Percentiles rank a stretch among this genome's conserved stretches.
These are phyloP conservation scores for Phytophthora sansomeana DNA, from an alignment of 352 stramenopile species.

Conservation along the genomic window DNA sequence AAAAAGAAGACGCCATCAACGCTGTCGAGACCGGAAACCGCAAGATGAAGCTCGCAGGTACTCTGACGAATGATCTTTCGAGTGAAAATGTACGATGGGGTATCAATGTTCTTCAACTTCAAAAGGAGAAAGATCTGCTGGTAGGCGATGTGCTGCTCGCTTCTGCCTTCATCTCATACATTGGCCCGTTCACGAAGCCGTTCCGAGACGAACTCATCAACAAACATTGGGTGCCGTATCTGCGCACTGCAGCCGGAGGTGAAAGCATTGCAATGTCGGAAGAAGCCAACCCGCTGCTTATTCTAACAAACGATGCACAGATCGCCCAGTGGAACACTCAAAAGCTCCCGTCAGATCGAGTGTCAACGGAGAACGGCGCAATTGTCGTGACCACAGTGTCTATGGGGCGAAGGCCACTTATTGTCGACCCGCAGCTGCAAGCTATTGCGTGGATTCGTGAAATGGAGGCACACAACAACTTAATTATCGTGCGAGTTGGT, in stretches of 20 bases:
- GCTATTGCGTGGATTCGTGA: slow-evolving; percentile 94
- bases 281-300: slow-evolving; percentile 89
- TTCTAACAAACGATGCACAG: slow-evolving; percentile 92
- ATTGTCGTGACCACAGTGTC: slow-evolving; percentile 93
- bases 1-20: slow-evolving; percentile 94
- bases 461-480: slow-evolving; percentile 91
- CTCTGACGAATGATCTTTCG: slow-evolving; percentile 94
- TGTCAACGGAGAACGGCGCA: slow-evolving; percentile 94
- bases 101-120: slow-evolving; percentile 93
- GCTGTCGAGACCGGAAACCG: slow-evolving; percentile 92
- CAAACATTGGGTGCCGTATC: slow-evolving; percentile 93
- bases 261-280: slow-evolving; percentile 93
- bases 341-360: slow-evolving; percentile 91
- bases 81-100: slow-evolving; percentile 97
- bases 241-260: slow-evolving; percentile 87
- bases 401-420: slow-evolving; percentile 91
- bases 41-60: slow-evolving; percentile 96
- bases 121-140: slow-evolving; percentile 92
- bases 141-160: slow-evolving; percentile 95
- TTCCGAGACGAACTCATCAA: slow-evolving; percentile 95
- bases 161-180: slow-evolving; percentile 96
- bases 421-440: slow-evolving; percentile 95
- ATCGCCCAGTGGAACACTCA: slow-evolving; percentile 96
- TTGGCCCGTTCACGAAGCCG: slow-evolving; percentile 95
- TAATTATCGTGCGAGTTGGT: slow-evolving; percentile 95